Base-by-base conservation (phyloP, 2,329 filamentous ascomycete species). In the Sporothrix variecibatus region DNA sequence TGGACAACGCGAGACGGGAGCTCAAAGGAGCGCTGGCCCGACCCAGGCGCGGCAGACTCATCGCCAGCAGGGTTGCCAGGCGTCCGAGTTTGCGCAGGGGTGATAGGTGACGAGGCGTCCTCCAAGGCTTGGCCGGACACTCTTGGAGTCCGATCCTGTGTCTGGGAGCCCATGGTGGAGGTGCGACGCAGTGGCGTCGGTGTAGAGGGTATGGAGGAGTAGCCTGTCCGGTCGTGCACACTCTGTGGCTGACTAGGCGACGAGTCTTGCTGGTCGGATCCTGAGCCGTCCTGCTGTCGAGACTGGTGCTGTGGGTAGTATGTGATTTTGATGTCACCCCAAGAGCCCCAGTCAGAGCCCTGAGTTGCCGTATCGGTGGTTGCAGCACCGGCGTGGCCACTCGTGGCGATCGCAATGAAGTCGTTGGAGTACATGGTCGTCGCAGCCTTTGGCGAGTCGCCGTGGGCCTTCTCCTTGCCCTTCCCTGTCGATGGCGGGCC, bases 401-500 rank as follows among this genome's bases (percentile, higher is more conserved):
- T 71, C 0, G 91, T 91, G 71, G 92, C 91, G 73, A 98, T 85
- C 15, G 92, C 89, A 46, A 93, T 90, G 72, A 99, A 84, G 81
- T 99, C 94, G 77, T 95, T 95, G n/a, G 93, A 93, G 81, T 93
- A 91, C 82, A 93, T 88, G 43, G 87, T 85, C 6, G 86, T 86
- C 28, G 88, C 85, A 73, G 86, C 86, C 78, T 87, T 86, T 38
- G 62, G n/a, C 12, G 68, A 58, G 40, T 80, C 78, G 70, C 76
- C 78, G 73, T 82, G 79, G 2, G 84, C 81, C 81, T 93, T 95
- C 15, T 97, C 94, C 82, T 95, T 97, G 68, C 88, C 90, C 83
- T 97, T 97, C 72, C 83, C 83, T 28, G 60, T 58, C 9, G 64
- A 58, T 15, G 74, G 53, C n/a, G 73, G 51, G 20, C 81, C n/a